Conservation (phyloP, 139 green algal species). For the Closterium sp. region DNA sequence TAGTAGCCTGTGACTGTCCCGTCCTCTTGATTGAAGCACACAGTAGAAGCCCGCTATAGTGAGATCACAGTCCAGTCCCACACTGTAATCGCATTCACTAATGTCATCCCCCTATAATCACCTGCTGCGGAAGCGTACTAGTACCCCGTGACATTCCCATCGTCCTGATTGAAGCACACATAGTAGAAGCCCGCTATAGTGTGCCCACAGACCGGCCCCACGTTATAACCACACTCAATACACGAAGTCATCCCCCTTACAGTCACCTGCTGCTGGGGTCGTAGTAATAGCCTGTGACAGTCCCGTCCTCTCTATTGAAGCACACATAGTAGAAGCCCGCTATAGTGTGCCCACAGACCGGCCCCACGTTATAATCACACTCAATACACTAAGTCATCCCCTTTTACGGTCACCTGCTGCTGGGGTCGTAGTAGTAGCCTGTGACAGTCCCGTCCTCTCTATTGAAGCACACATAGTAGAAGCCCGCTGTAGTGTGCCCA, state of each 20-base stretch:
- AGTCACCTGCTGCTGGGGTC: slow-evolving; percentile 58
- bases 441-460: slow-evolving; percentile 57
- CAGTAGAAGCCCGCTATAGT: slow-evolving; percentile 81
- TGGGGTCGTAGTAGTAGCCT: slow-evolving; percentile 73
- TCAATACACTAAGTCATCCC: no score
- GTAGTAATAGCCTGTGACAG: slow-evolving; percentile 69
- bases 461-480: slow-evolving; percentile 73
- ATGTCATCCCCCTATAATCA: no score
- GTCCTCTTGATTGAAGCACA: slow-evolving; percentile 50
- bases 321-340: slow-evolving; percentile 75
- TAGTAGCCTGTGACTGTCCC: slow-evolving; percentile 68
- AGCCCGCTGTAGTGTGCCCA: slow-evolving; percentile 73
- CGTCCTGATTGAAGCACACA: no score
- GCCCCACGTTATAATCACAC: no score
- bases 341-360: slow-evolving; percentile 71
- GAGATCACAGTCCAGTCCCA: slow-evolving; percentile 64
- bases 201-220: no score
- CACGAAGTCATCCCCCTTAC: neutral
- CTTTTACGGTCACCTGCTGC: slow-evolving; percentile 24
- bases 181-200: no score
- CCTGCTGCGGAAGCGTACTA: no score
- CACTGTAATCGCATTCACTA: no score
- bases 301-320: slow-evolving; percentile 56
- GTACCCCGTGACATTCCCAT: no score
- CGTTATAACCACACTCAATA: no score